Percentiles rank a stretch among this genome's conserved stretches.
Evolutionary conservation across 805 yeast species (phyloP).

Genomic region (Sungouiozyma intestinalis): DNA sequence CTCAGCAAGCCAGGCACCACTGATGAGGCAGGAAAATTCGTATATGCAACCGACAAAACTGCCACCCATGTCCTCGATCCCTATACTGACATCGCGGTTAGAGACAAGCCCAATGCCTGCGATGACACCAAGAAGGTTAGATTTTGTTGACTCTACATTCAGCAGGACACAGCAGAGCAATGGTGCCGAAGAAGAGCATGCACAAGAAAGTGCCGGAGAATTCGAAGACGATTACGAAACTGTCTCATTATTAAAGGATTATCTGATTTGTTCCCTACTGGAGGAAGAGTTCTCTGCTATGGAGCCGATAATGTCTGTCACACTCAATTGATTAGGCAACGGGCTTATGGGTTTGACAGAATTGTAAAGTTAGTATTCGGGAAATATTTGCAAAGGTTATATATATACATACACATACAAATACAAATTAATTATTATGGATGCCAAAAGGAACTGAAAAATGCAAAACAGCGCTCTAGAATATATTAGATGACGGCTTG

Average conservation of each 20-base stretch:
- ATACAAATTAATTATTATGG: not conserved
- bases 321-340: too few relatives aligned
- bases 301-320: too few relatives aligned
- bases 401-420: not conserved
- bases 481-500: not conserved
- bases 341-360: too few relatives aligned
- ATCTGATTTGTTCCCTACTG: conserved; percentile 20
- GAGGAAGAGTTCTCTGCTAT: conserved; percentile 16
- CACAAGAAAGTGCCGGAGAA: conserved; percentile 6
- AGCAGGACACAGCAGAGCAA: conserved; percentile 17
- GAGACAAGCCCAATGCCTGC: not conserved
- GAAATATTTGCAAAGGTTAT: too few relatives aligned
- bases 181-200: conserved; percentile 6
- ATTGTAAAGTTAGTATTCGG: too few relatives aligned
- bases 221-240: conserved; percentile 10
- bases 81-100: conserved; percentile 9
- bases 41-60: too few relatives aligned
- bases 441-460: not conserved
- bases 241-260: conserved; percentile 22
- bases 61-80: conserved; percentile 13
- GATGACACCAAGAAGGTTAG: not conserved
- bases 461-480: not conserved
- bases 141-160: conserved; percentile 5
- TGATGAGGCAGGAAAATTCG: not conserved
- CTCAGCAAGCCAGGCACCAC: conserved; percentile 1